Base-by-base conservation (phyloP, 345 rosid species). In the Arabidopsis arenosa region DNA sequence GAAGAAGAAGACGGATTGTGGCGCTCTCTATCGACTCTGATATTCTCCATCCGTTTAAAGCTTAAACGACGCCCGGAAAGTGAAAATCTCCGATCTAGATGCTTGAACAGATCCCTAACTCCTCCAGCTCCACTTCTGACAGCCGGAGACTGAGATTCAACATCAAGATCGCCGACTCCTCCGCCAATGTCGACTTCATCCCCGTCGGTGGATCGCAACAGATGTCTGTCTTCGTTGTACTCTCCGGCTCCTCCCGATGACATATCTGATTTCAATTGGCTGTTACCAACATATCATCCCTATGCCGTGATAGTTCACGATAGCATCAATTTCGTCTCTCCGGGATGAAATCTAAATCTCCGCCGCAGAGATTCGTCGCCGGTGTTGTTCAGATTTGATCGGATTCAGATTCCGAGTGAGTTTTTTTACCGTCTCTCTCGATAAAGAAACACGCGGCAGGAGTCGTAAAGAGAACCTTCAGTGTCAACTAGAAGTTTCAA, bases 81-180 rank as follows among this genome's bases (percentile, higher is more conserved):
- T 9, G 97, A 86, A 40, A 87, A 80, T 5, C 87, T 82, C 51
- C 88, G 87, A 76, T 87, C 91, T 43, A 91, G 70, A 49, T 86
- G 89, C 78, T 86, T 89, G 36, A 91, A 70, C 54, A 89, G 81
- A 85, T 87, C 85, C 28, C 83, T 80, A 51, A 91, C 77, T 18
- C 81, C 78, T 51, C 78, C 83, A 2, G 18, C 47, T 67, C 72
- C 64, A 45, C 18, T 43, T 17, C 61, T 79, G 47, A 61, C 32
- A 26, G 63, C 68, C 44, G 74, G 75, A 36, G 71, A 63, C 57
- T 78, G 86, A 69, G 87, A 76, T 84, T 84, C 87, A 21, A 81
- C 60, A 65, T 79, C 85, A 9, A 56, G 59, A 52, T 67, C 78
- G 6, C 9, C 40, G 0, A 65, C 73, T 48, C 62, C 76, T 57